These are phyloP conservation scores for Fraxinus xanthoxyloides DNA, from an alignment of 305 asterid species.

Conservation along the genomic window DNA sequence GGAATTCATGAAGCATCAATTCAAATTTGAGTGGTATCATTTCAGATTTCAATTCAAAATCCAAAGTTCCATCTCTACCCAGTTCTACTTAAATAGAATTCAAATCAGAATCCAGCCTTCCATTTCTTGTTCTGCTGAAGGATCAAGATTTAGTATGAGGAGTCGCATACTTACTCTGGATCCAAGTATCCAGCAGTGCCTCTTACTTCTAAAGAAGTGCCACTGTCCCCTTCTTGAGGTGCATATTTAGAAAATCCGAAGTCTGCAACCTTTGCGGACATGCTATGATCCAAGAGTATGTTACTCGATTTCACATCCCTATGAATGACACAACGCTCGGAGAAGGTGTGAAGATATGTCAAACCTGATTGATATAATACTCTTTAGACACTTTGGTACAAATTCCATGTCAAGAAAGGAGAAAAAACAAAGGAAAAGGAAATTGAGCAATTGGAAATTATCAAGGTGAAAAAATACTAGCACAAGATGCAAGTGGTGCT, in stretches of 20 bases:
- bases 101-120: neutral
- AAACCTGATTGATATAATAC: constrained; percentile 50
- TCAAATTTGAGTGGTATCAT: neutral
- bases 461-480: neutral
- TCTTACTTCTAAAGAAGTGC: constrained; percentile 82
- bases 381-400: constrained; percentile 18
- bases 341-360: constrained; percentile 73
- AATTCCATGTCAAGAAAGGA: neutral
- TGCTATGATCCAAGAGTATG: constrained; percentile 86
- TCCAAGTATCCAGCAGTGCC: constrained; percentile 94
- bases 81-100: neutral
- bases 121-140: neutral
- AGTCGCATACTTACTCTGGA: constrained; percentile 73
- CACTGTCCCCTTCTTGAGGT: constrained; percentile 90
- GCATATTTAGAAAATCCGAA: constrained; percentile 93
- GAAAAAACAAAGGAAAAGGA: neutral
- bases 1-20: neutral
- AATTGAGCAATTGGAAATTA: neutral
- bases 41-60: neutral
- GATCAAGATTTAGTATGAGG: constrained; percentile 1
- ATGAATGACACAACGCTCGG: constrained; percentile 75
- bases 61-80: neutral
- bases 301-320: constrained; percentile 95
- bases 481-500: neutral
- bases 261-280: constrained; percentile 90